Evolutionary conservation across 441 rosid species (phyloP), one percentile per base, ranked within the genome.

Genomic region (Gossypium davidsonii): DNA sequence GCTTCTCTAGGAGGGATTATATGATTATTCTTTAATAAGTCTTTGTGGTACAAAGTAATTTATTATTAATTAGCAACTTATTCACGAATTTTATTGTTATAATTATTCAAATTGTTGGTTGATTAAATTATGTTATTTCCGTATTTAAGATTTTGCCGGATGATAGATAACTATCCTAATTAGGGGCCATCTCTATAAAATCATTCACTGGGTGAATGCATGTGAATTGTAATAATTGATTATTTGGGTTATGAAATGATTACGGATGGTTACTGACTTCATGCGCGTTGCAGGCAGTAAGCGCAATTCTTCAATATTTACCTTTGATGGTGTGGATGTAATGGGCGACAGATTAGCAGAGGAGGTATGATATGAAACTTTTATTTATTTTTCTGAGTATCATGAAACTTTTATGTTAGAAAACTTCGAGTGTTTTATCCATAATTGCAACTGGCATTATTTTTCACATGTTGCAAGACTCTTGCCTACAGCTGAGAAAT

Each of bases 261-360:
- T 72, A 60, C 62, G 55, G 53, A 48, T 77, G 25, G 57, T 67
- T 48, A 8, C 25, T 67, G 71, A 67, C 72, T 77, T 23, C 8
- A 48, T 60, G 73, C 65, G 59, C 68, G 67, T 73, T 79, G 87
- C 91, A 94, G 98, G 95, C 83, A 90, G 97, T 75, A 74, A 80
- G 71, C 73, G 80, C 60, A 92, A 92, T 75, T 84, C 81, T 71
- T 51, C 83, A 1, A 83, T 62, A 57, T 80, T 74, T 76, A 94
- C 98, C 57, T 86, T 92, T 81, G 89, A 83, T 79, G 98, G 98
- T 18, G 93, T 94, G 72, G 97, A 90, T 84, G 84, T 85, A 75
- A 91, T 90, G 97, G 98, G 98, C 68, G 83, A 82, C n/a, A 88
- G 98, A 81, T 79, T 94, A 80, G 97, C 98, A 11, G 81, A 87